Evolutionary conservation across 352 stramenopile genomes (phyloP), one percentile per base, ranked within the genome.

Genomic region (Globisporangium heterothallicum): DNA sequence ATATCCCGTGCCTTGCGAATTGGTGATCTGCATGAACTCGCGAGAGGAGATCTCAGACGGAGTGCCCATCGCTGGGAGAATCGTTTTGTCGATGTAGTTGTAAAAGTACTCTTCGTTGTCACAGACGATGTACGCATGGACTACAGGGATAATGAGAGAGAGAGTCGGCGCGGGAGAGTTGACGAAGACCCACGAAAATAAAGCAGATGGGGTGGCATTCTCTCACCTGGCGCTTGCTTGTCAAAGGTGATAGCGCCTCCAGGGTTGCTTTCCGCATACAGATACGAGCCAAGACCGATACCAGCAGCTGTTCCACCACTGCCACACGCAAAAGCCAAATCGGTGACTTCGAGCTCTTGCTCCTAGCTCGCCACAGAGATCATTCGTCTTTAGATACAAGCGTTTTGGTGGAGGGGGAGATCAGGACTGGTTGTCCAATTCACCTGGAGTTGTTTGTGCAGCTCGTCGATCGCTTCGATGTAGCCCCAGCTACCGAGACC

Each of bases 401-500:
- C n/a, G n/a, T n/a, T n/a, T n/a, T n/a, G n/a, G n/a, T n/a, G n/a
- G n/a, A n/a, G n/a, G n/a, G n/a, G n/a, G n/a, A n/a, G n/a, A n/a
- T n/a, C n/a, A n/a, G n/a, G n/a, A n/a, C n/a, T n/a, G n/a, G n/a
- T n/a, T n/a, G n/a, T n/a, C 42, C 16, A 22, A 42, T 18, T 2
- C 8, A 53, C 77, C 61, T 86, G 52, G 7, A 90, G 52, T 56
- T 93, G 82, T 27, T 82, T 73, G 45, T 89, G 71, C 36, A 93
- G 75, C 73, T 98, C 93, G 45, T 97, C 76, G 10, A 97, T 86
- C 7, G 73, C 89, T 58, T 97, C 64, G 32, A 98, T 79, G 61
- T 98, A 98, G 4, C 93, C 93, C 88, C 88, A 98, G 35, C 79
- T 97, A 25, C 93, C 93, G 14, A 97, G 51, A 7, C 75, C 90